A percentile compares a stretch with the other conserved stretches of the same genome.
Conservation (phyloP, 306 rosid species). For the Quercus cerris region DNA sequence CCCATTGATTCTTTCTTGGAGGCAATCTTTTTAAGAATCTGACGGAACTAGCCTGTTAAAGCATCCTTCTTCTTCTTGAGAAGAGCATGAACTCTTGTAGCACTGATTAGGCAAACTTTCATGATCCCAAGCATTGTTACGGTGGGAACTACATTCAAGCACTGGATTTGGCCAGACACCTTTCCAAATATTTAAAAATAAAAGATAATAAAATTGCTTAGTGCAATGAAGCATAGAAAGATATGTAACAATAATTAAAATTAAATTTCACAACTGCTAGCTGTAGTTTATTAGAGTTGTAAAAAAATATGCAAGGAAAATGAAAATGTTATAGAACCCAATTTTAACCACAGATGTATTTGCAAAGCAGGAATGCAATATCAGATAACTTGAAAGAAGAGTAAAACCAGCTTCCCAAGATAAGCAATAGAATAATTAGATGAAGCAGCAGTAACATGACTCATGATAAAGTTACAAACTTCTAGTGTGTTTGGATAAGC, state of each 20-base stretch:
- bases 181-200: conserved; percentile 35
- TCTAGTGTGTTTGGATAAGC: no score
- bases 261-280: no score
- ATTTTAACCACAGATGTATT: no score
- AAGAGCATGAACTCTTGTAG: conserved; percentile 90
- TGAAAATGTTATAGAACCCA: no score
- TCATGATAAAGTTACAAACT: no score
- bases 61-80: conserved; percentile 98
- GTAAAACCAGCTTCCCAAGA: no score
- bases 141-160: conserved; percentile 89
- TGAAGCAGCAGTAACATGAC: no score
- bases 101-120: conserved; percentile 82
- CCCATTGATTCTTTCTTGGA: conserved; percentile 93
- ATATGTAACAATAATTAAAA: background rate
- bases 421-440: no score
- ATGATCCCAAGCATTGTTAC: conserved; percentile 80
- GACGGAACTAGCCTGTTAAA: conserved; percentile 77
- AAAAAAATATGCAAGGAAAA: no score
- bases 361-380: no score
- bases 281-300: background rate
- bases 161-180: conserved; percentile 89
- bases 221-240: background rate
- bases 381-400: no score
- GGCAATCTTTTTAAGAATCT: conserved; percentile 79
- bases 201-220: background rate